A percentile compares a stretch with the other conserved stretches of the same genome.
phyloP scores from a whole-genome alignment of 495 filamentous ascomycete species.

The Thermothielavioides terrestris region DNA sequence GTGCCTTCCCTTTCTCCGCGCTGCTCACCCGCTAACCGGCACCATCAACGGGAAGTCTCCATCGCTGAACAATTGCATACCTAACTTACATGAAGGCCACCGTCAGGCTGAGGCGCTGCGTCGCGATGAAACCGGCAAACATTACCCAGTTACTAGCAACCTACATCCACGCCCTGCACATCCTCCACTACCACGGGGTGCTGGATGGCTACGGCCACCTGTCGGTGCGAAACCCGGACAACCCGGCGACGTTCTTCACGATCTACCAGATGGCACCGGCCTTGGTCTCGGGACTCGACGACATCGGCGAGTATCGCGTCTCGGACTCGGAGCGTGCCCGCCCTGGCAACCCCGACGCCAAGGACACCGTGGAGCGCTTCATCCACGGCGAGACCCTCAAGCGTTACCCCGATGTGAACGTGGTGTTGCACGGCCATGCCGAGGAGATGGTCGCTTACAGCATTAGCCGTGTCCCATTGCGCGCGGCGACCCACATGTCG shows the following conservation, averaged over 20 bases:
- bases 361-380: conserved; percentile 39
- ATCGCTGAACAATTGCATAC: background rate
- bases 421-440: conserved; percentile 42
- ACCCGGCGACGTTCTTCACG: conserved; percentile 37
- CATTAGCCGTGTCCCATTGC: conserved; percentile 33
- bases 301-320: conserved; percentile 40
- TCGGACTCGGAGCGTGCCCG: conserved; percentile 31
- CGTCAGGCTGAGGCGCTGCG: background rate
- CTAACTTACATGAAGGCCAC: background rate
- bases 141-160: background rate
- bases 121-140: background rate
- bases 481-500: conserved; percentile 38
- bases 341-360: conserved; percentile 16
- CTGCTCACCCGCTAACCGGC: no score
- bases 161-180: conserved; percentile 24
- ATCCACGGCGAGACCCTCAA: conserved; percentile 47
- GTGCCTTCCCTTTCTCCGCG: no score
- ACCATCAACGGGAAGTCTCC: no score
- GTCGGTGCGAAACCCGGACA: conserved; percentile 38
- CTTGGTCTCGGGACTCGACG: conserved; percentile 29
- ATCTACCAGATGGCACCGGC: conserved; percentile 38
- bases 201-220: conserved; percentile 49
- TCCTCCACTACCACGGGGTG: conserved; percentile 32
- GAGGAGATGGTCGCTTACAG: conserved; percentile 40
- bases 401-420: conserved; percentile 31